phyloP scores from a whole-genome alignment of 2,329 filamentous ascomycete genomes.

The Alternaria postmessia region DNA sequence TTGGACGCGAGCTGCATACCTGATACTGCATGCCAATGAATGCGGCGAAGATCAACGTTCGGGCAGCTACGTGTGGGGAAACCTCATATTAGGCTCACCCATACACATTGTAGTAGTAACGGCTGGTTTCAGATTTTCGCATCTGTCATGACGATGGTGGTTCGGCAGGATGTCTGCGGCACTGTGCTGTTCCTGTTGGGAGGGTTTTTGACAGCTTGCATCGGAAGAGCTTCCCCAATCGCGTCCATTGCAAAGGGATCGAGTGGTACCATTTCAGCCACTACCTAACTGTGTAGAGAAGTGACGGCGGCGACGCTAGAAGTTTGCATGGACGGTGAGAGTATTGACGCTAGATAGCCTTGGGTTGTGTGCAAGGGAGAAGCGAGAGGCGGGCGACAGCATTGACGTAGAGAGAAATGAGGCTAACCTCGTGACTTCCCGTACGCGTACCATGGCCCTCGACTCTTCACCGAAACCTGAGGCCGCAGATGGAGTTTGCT shows the following conservation, averaged over 20 bases:
- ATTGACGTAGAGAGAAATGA: conserved; percentile 10
- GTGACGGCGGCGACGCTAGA: conserved; percentile 5
- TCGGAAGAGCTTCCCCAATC: conserved; percentile 7
- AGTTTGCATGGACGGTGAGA: conserved; percentile 10
- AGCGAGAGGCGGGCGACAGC: conserved; percentile 9
- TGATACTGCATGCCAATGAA: conserved; percentile 1
- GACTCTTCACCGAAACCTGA: conserved; percentile 21
- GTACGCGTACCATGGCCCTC: conserved; percentile 5
- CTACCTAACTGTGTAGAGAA: conserved; percentile 3
- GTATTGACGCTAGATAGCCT: conserved; percentile 10
- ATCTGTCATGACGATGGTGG: not conserved
- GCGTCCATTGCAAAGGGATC: not conserved
- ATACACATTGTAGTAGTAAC: not conserved
- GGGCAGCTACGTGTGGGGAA: conserved; percentile 9
- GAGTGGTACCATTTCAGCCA: conserved; percentile 1
- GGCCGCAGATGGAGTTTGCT: conserved; percentile 10
- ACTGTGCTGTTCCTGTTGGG: not conserved
- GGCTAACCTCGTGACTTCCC: conserved; percentile 1
- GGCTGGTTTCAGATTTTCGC: conserved; percentile 10
- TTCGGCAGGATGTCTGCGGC: not conserved
- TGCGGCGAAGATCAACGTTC: conserved; percentile 10
- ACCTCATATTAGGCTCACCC: not conserved
- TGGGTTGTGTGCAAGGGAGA: conserved; percentile 1
- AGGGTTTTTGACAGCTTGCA: not conserved
- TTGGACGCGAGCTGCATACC: conserved; percentile 2